phyloP scores from a whole-genome alignment of 2,329 filamentous ascomycete genomes.

The Cladophialophora chaetospira region DNA sequence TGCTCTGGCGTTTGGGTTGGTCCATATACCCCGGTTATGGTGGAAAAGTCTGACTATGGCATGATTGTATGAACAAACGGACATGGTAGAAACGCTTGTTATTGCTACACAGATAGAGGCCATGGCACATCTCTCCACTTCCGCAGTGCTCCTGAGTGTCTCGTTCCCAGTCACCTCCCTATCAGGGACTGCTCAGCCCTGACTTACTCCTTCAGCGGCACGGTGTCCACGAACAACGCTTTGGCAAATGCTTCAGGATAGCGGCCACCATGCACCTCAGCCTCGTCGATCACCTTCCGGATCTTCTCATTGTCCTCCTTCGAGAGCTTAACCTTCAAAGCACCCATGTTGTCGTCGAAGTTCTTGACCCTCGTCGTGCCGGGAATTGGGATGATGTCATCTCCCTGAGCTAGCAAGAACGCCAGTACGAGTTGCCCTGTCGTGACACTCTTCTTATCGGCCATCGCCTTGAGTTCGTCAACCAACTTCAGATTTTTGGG shows the following conservation, averaged over 20 bases:
- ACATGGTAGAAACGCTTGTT: neutral
- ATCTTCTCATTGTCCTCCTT: constrained; percentile 40
- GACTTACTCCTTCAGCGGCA: constrained; percentile 27
- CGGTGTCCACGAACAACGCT: constrained; percentile 27
- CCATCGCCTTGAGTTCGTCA: constrained; percentile 52
- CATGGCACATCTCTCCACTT: constrained; percentile 14
- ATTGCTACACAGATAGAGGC: neutral
- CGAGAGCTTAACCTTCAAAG: constrained; percentile 31
- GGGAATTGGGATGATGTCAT: constrained; percentile 47
- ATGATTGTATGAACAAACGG: neutral
- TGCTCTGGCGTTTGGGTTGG: neutral
- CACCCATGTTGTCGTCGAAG: constrained; percentile 34
- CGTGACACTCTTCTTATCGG: constrained; percentile 57
- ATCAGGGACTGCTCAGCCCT: neutral
- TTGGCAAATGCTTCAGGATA: constrained; percentile 30
- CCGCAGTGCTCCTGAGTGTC: constrained; percentile 10
- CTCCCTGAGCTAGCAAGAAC: constrained; percentile 63
- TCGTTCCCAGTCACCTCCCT: neutral
- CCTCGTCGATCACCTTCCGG: constrained; percentile 31
- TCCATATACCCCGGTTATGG: neutral
- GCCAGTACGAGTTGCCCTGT: constrained; percentile 62
- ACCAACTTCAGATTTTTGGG: constrained; percentile 59
- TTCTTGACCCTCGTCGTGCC: constrained; percentile 35
- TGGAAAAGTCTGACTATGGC: neutral
- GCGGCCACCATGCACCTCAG: constrained; percentile 30